Conservation (phyloP, 2,329 filamentous ascomycete genomes). For the Aspergillus phoenicis region DNA sequence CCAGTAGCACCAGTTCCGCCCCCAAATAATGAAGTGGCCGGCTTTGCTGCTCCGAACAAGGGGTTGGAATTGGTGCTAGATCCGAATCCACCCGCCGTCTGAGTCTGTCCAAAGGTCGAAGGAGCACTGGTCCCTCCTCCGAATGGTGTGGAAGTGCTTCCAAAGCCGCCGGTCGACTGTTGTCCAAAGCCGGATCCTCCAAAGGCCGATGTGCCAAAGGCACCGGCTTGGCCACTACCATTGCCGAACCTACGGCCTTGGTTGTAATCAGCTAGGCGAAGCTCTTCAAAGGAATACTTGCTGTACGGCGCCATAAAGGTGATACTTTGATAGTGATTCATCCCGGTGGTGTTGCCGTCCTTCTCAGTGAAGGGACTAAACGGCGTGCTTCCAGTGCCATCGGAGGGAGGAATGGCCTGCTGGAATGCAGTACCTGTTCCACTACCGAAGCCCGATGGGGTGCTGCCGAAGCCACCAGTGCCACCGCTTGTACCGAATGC, state of each 20-base stretch:
- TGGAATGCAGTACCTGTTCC: constrained; percentile 47
- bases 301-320: constrained; percentile 57
- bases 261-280: constrained; percentile 82
- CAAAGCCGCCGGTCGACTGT: constrained; percentile 44
- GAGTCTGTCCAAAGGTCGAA: constrained; percentile 48
- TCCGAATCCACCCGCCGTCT: constrained; percentile 44
- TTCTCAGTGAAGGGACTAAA: constrained; percentile 51
- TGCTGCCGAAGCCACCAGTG: constrained; percentile 34
- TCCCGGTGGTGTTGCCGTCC: constrained; percentile 41
- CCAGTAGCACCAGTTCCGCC: constrained; percentile 28
- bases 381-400: constrained; percentile 50
- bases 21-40: constrained; percentile 43
- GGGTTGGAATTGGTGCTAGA: constrained; percentile 35
- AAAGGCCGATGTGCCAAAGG: constrained; percentile 73
- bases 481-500: constrained; percentile 31
- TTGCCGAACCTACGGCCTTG: constrained; percentile 85
- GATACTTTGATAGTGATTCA: constrained; percentile 53
- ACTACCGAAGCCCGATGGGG: constrained; percentile 37
- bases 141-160: constrained; percentile 47
- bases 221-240: constrained; percentile 74
- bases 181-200: constrained; percentile 50
- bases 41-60: constrained; percentile 49
- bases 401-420: constrained; percentile 42
- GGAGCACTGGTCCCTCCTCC: constrained; percentile 39
- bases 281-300: constrained; percentile 85